These are phyloP conservation scores for Spencermartinsiella ligniputridi DNA, from an alignment of 1,139 yeast genomes.

Conservation along the genomic window DNA sequence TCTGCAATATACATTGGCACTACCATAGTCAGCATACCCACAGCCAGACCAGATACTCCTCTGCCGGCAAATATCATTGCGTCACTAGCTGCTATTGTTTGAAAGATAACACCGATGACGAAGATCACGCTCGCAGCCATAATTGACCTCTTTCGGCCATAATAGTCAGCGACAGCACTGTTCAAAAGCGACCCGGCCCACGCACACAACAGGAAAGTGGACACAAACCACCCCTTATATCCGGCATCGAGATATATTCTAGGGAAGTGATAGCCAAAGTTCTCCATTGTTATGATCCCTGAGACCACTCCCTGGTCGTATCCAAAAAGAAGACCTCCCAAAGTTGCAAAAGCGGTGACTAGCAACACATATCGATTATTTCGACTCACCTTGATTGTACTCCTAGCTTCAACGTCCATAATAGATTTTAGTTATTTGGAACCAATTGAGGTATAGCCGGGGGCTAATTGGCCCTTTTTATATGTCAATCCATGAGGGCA, in stretches of 20 bases:
- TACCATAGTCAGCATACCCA: constrained; percentile 18
- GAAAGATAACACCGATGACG: constrained; percentile 61
- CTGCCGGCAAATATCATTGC: constrained; percentile 61
- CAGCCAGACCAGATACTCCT: constrained; percentile 46
- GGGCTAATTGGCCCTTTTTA: too few species aligned
- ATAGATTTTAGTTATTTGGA: too few species aligned
- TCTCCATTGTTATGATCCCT: constrained; percentile 59
- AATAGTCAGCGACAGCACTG: constrained; percentile 42
- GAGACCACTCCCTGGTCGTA: constrained; percentile 76
- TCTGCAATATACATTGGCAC: constrained; percentile 22
- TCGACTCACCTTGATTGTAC: too few species aligned
- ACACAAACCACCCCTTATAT: constrained; percentile 33
- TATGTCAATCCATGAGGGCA: too few species aligned
- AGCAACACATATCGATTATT: too few species aligned
- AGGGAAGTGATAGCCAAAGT: constrained; percentile 57
- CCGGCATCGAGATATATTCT: constrained; percentile 45
- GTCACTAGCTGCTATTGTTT: constrained; percentile 67
- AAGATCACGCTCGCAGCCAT: constrained; percentile 55
- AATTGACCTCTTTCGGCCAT: constrained; percentile 61
- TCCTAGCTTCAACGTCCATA: too few species aligned
- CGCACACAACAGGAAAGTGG: constrained; percentile 20
- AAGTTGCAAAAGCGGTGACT: too few species aligned
- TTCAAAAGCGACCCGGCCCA: constrained; percentile 68
- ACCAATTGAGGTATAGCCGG: too few species aligned
- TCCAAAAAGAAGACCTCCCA: too few species aligned